Evolutionary conservation across 2,329 filamentous ascomycete species (phyloP), one percentile per base, ranked within the genome.

Genomic region (Colletotrichum gloeosporioides): DNA sequence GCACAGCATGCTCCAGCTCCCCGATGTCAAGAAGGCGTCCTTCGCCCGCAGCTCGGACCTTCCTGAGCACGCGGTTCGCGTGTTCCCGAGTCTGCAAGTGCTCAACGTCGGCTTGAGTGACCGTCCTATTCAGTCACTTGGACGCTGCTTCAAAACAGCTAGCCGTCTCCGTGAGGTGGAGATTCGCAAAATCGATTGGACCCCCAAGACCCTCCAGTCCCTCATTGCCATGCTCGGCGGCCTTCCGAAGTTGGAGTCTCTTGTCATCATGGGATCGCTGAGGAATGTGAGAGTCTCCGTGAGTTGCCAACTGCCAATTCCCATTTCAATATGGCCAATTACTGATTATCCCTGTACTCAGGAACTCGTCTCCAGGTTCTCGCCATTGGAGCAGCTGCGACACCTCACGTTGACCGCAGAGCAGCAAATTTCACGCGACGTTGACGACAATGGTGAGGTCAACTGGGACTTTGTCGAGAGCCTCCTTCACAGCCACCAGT

Each of bases 261-360:
- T 53, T 2, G 44, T 53, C n/a, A 22, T 53, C 10, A 53, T 25
- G n/a, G 44, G 44, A 13, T 53, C 44, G 0, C n/a, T 53, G n/a
- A 53, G n/a, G n/a, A 53, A 22, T 0, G 44, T 53, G 44, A 1
- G 44, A 53, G 44, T 53, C 44, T 53, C 44, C n/a, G 44, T 53
- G 12, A 53, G 44, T 53, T 49, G 0, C n/a, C 0, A 53, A 2
- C 2, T 22, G 44, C 12, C n/a, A 53, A 53, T 53, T 22, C 0
- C 44, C 2, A 18, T 53, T 22, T 22, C 3, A 53, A 1, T 13
- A n/a, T 22, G 44, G 44, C 1, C 10, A 2, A 3, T 53, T 8
- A 53, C 44, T 53, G 10, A 53, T 53, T 0, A 1, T 53, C 0
- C 2, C 10, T 53, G 2, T 1, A 22, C 4, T 0, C 6, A 53